Evolutionary conservation across 1,284 basidiomycete genomes (phyloP).

Genomic region (Bondarzewia mesenterica): DNA sequence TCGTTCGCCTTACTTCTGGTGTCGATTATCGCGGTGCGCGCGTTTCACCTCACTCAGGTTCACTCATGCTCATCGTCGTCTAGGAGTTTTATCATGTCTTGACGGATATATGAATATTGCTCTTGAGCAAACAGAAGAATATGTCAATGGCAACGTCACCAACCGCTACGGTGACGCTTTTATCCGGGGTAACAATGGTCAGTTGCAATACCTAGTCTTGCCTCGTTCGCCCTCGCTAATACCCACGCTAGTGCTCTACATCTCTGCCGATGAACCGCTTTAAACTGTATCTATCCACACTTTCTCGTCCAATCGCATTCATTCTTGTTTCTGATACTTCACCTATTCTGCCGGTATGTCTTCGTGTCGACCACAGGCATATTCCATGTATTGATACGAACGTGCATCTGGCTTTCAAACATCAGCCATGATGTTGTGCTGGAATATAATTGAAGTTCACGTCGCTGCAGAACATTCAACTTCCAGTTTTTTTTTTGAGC

Average conservation of each 20-base stretch:
- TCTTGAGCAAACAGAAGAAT: constrained; percentile 93
- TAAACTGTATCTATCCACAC: constrained; percentile 10
- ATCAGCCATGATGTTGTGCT: too few relatives aligned
- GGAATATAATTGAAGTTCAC: too few relatives aligned
- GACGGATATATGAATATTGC: constrained; percentile 99
- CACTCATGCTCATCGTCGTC: not conserved
- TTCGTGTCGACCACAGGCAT: too few relatives aligned
- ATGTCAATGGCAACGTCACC: constrained; percentile 80
- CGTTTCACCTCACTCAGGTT: not conserved
- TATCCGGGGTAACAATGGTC: constrained; percentile 95
- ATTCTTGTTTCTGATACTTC: too few relatives aligned
- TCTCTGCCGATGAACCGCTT: constrained; percentile 34
- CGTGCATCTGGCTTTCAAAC: too few relatives aligned
- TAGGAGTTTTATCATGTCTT: constrained; percentile 91
- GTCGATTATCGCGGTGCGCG: constrained; percentile 88
- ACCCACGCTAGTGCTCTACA: constrained; percentile 30
- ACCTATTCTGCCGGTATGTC: too few relatives aligned
- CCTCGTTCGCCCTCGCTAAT: too few relatives aligned
- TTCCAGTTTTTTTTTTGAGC: too few relatives aligned
- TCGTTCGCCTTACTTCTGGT: constrained; percentile 91
- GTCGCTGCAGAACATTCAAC: too few relatives aligned
- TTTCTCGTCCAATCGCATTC: not conserved
- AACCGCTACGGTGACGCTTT: constrained; percentile 93
- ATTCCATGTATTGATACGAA: too few relatives aligned
- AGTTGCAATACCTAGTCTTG: constrained; percentile 22